Base-by-base conservation (phyloP, 805 yeast genomes). In the Candida maesae region DNA sequence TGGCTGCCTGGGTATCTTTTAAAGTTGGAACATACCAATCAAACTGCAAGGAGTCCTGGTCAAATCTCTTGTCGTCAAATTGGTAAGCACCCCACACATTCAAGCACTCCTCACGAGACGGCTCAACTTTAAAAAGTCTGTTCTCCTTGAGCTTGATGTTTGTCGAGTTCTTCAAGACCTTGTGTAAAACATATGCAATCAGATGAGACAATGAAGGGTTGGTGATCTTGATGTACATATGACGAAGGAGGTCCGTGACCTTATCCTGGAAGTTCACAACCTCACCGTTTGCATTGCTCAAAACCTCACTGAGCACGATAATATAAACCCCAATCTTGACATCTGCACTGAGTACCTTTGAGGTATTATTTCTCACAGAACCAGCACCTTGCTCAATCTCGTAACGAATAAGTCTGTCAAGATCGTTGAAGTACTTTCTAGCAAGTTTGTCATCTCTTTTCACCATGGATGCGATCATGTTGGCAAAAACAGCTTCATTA, bases 351-450 rank as follows among this genome's bases (percentile, higher is more conserved):
- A 79, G 69, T 19, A 84, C 69, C 23, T 84, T 90, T 6, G 73
- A 66, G 0, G 82, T 77, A 5, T 70, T 78, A 31, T 60, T 73
- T 58, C 96, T 73, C 0, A 80, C 66, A 1, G 74, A 63, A 3
- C 97, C 98, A 0, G 97, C 97, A 48, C 90, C 84, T 49, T 81
- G 86, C 10, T 66, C 65, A 16, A 91, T 69, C 55, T 91, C 95
- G 25, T 72, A 77, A 27, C 69, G 66, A 19, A 90, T 79, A 38
- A 72, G 72, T 5, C 67, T 46, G n/a, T 56, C 47, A 19, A 67
- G 39, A 9, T 42, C 45, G 1, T 47, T 36, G 39, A 65, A 61
- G 11, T 64, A 48, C n/a, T 40, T 41, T 5, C 18, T 17, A 14
- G 65, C 52, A 19, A 58, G 34, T 0, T 45, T 19, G 9, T 47